Evolutionary conservation across 331 rosid species (phyloP).

Genomic region (Malus hybrid): DNA sequence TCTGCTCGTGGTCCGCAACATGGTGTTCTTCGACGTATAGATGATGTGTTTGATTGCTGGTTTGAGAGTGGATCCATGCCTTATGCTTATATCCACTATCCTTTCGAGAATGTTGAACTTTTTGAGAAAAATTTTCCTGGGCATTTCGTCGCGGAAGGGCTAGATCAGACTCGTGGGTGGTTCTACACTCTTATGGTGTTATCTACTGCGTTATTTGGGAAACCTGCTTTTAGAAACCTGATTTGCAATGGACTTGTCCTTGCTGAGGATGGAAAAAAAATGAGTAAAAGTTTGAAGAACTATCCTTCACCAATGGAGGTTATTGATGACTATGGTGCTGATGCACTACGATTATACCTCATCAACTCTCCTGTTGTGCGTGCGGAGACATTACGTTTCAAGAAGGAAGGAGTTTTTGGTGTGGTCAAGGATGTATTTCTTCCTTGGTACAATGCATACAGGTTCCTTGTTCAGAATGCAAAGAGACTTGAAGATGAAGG

Average conservation of each 20-base stretch:
- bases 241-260: constrained; percentile 97
- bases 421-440: constrained; percentile 99
- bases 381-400: constrained; percentile 91
- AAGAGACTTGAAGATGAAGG: constrained; percentile 95
- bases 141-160: constrained; percentile 95
- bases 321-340: constrained; percentile 88
- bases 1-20: constrained; percentile 54
- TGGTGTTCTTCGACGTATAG: constrained; percentile 79
- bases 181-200: constrained; percentile 97
- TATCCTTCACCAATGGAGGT: constrained; percentile 90
- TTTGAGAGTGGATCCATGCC: constrained; percentile 99
- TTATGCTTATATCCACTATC: constrained; percentile 94
- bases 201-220: constrained; percentile 87
- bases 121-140: constrained; percentile 97
- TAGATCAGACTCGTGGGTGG: constrained; percentile 99
- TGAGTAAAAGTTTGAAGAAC: constrained; percentile 94
- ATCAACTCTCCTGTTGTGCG: constrained; percentile 98
- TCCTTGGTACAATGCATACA: constrained; percentile 97
- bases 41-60: constrained; percentile 99
- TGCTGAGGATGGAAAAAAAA: constrained; percentile 97
- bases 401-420: constrained; percentile 93
- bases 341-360: constrained; percentile 84
- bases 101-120: constrained; percentile 79
- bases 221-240: constrained; percentile 91
- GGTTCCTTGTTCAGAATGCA: constrained; percentile 94